Base-by-base conservation (phyloP, 345 rosid species). In the Hypericum perforatum region DNA sequence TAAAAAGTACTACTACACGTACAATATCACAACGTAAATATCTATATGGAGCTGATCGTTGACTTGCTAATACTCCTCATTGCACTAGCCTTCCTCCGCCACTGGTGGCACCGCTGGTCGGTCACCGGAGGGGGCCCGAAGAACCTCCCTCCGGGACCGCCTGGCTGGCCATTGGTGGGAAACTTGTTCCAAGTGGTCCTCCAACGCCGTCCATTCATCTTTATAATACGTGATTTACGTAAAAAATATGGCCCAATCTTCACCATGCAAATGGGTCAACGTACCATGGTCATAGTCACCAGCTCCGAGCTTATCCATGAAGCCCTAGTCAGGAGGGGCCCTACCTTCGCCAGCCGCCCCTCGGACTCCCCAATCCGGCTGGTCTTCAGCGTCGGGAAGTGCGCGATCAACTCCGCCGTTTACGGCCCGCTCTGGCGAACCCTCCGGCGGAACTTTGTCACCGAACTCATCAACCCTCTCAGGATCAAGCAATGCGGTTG, bases 221-320 rank as follows among this genome's bases (percentile, higher is more conserved):
- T 74, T 12, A 7, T 74, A 7, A 49, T 81, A 37, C 77, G 85
- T 40, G 95, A 88, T 63, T 62, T 88, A 58, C 94, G 94, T 43
- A 56, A 53, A 38, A 81, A 58, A 54, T 92, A 79, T 14, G 96
- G 98, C 50, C 90, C 96, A 37, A 88, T 92, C 49, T 92, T 92
- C 78, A 83, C 88, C 63, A 69, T 92, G 90, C 82, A 78, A 43
- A 88, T 92, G 96, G 98, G 98, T 14, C 96, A 92, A 57, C 90
- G 96, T 6, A 85, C 84, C n/a, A 66, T 88, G 56, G 76, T 92
- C 14, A 83, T 92, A 0, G 71, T 92, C 58, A 81, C 95, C 6
- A 84, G 81, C 60, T 70, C 87, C 1, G 81, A 71, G 43, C 88
- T 88, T 48, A 92, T 92, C 67, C 98, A 92, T 49, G 95, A 91